Evolutionary conservation across 805 yeast genomes (phyloP).

Genomic region (Barnettozyma botsteinii): DNA sequence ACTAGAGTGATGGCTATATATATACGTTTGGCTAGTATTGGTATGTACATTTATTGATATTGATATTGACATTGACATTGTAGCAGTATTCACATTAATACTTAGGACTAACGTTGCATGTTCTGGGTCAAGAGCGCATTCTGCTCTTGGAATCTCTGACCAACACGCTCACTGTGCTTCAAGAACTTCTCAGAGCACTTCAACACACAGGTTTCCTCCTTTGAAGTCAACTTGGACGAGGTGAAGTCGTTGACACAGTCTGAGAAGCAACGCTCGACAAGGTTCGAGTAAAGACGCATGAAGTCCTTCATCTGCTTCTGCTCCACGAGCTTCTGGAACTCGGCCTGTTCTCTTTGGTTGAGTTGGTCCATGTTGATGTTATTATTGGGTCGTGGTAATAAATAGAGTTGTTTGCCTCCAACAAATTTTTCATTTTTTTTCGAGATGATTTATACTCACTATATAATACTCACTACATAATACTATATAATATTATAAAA

Average conservation of each 20-base stretch:
- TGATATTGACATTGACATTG: no score
- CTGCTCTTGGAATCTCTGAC: constrained; percentile 98
- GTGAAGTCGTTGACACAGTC: constrained; percentile 99
- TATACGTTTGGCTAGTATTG: no score
- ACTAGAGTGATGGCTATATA: constrained; percentile 27
- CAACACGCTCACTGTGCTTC: constrained; percentile 97
- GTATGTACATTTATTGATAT: no score
- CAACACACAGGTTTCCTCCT: constrained; percentile 80
- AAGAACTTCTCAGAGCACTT: constrained; percentile 96
- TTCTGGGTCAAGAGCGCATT: constrained; percentile 76
- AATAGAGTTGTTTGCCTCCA: not conserved
- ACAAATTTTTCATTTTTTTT: not conserved
- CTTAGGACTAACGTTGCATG: constrained; percentile 34
- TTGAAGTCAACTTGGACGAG: constrained; percentile 75
- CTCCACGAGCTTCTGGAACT: constrained; percentile 91
- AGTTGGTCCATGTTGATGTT: constrained; percentile 77
- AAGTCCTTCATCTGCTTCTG: constrained; percentile 98
- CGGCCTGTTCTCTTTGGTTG: constrained; percentile 93
- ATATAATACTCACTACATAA: no score
- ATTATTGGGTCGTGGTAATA: not conserved
- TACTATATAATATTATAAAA: no score
- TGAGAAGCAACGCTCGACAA: constrained; percentile 93
- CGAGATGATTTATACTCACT: no score
- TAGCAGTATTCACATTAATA: not conserved
- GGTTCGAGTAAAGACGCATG: constrained; percentile 92